Evolutionary conservation across 2,329 filamentous ascomycete genomes (phyloP), one percentile per base, ranked within the genome.

Genomic region (Trichoderma guizhouense): DNA sequence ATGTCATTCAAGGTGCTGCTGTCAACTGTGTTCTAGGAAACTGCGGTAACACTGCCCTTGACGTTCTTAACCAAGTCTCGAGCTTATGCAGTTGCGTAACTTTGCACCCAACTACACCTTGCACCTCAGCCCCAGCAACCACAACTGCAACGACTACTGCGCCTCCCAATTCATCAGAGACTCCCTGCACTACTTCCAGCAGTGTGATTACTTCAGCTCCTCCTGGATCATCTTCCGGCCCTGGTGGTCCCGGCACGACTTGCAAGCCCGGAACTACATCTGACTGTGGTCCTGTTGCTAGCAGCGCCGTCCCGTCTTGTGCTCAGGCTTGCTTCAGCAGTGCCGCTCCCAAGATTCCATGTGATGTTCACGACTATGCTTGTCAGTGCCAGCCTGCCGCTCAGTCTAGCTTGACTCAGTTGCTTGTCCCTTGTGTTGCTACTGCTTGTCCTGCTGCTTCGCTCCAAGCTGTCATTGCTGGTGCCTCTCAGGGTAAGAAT

Each of bases 321-420:
- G 78, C 78, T n/a, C 75, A 79, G 21, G 55, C 73, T 21, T 79
- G 79, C 73, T 79, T 79, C 73, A 62, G 72, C 4, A 73, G 73
- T 21, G 75, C 75, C 18, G 78, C 77, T 18, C 75, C 76, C 0
- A 70, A 72, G 1, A 74, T 80, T 14, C 77, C 76, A n/a, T 80
- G 79, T 66, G 76, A 72, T 28, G 72, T 74, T 26, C 47, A 71
- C n/a, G 78, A 79, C 72, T 79, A 76, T 55, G 74, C 73, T 9
- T 80, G 78, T 26, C 77, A 79, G 30, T 80, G 78, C 66, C 67
- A 76, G 18, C 67, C 74, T 14, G 75, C 76, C 2, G 74, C 74
- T n/a, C 73, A 76, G 26, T 75, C 75, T 18, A 73, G 71, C n/a
- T 62, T 79, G 11, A 77, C 77, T 1, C 71, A 75, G 51, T 69